phyloP scores from a whole-genome alignment of 2,329 filamentous ascomycete genomes.

The Eutypa lata region DNA sequence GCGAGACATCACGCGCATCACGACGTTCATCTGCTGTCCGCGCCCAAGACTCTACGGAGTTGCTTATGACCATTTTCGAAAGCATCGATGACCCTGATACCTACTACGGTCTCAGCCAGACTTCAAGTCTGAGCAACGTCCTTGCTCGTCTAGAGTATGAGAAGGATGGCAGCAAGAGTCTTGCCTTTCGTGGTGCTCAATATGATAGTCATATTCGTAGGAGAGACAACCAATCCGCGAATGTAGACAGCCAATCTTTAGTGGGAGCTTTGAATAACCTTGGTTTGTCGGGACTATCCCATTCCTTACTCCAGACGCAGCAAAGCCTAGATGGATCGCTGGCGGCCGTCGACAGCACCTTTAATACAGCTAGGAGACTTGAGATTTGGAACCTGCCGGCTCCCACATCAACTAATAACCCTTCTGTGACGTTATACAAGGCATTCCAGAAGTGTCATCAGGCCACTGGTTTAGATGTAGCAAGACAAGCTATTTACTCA shows the following conservation, averaged over 20 bases:
- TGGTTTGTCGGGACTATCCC: slow-evolving; percentile 81
- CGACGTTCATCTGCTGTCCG: slow-evolving; percentile 62
- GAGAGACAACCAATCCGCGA: slow-evolving; percentile 47
- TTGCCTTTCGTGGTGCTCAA: slow-evolving; percentile 87
- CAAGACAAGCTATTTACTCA: slow-evolving; percentile 58
- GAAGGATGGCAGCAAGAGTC: slow-evolving; percentile 77
- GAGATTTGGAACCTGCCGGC: slow-evolving; percentile 90
- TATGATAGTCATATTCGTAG: slow-evolving; percentile 80
- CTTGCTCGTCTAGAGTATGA: slow-evolving; percentile 86
- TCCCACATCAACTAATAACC: slow-evolving; percentile 59
- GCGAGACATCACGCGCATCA: slow-evolving; percentile 46
- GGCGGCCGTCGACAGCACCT: slow-evolving; percentile 66
- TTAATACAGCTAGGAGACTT: slow-evolving; percentile 75
- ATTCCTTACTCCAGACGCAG: slow-evolving; percentile 70
- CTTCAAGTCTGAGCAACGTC: slow-evolving; percentile 72
- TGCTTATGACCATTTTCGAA: slow-evolving; percentile 80
- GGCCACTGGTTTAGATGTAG: slow-evolving; percentile 52
- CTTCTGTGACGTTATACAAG: slow-evolving; percentile 71
- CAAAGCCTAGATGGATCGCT: slow-evolving; percentile 56
- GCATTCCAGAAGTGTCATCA: slow-evolving; percentile 76
- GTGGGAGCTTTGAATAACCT: slow-evolving; percentile 75
- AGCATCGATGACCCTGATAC: slow-evolving; percentile 94
- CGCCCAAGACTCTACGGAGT: slow-evolving; percentile 57
- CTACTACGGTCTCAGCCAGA: slow-evolving; percentile 86
- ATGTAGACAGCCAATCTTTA: slow-evolving; percentile 63